Base-by-base conservation (phyloP, 2,329 filamentous ascomycete genomes). In the Sporothrix brasiliensis region DNA sequence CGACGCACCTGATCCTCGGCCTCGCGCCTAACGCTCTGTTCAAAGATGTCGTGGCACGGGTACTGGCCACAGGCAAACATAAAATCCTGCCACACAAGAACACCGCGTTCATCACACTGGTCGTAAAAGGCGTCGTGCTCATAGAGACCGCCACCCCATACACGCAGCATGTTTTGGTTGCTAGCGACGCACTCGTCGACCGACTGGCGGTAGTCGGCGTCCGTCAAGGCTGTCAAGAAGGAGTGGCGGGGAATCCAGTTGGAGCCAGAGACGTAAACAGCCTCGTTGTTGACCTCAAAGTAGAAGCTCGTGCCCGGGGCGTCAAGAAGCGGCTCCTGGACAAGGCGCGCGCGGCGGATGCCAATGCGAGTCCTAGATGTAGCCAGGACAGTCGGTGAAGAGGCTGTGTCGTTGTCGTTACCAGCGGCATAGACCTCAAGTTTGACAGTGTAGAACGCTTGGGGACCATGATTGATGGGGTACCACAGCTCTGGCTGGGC, bases 241-340 rank as follows among this genome's bases (percentile, higher is more conserved):
- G 92, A 76, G 94, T 91, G 1, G 91, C 4, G 91, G 0, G 92
- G 92, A 71, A 94, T 94, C 91, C 92, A 94, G 77, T 93, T 87
- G 73, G 90, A 92, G 16, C 92, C 92, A 19, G 91, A 91, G 71
- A 90, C 92, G 79, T 92, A 94, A 2, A 94, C 82, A 39, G 91
- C 89, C 19, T 67, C 41, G 47, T 67, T 49, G 70, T 73, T 73
- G 60, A 73, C 52, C n/a, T 68, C 44, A 53, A 73, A 72, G 49
- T 65, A 70, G 41, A 73, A 73, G 16, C 60, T 69, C n/a, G 58
- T 68, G 16, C 72, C 72, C 47, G 50, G 67, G 2, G 44, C 65
- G 44, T 70, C 68, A 5, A 56, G 24, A 30, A 69, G 56, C 4
- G 68, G 67, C 41, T 71, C 44, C 14, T 69, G 70, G 10, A 73